Evolutionary conservation across 495 filamentous ascomycete species (phyloP).

Genomic region (Penicillium ochrochloron): DNA sequence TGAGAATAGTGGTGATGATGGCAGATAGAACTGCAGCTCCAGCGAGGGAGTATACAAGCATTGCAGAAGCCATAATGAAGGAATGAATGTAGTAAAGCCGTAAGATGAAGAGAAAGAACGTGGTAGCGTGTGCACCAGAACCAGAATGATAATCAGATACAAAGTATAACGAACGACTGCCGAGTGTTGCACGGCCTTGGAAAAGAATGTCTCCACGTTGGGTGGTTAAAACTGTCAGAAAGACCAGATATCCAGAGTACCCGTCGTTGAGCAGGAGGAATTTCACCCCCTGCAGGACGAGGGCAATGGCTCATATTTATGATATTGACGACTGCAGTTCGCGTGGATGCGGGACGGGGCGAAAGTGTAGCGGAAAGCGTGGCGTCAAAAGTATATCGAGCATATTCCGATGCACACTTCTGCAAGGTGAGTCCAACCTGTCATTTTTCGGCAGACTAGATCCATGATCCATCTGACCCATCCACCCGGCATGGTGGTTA

Average conservation of each 20-base stretch:
- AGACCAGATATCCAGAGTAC: not conserved
- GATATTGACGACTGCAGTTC: constrained; percentile 11
- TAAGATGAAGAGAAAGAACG: constrained; percentile 5
- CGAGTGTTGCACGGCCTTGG: not conserved
- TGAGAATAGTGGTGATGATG: constrained; percentile 38
- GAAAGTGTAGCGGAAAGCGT: constrained; percentile 22
- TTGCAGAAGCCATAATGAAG: constrained; percentile 24
- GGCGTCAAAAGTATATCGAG: constrained; percentile 29
- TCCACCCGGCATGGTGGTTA: constrained; percentile 31
- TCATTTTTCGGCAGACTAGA: constrained; percentile 11
- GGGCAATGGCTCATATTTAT: constrained; percentile 30
- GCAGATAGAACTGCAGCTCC: constrained; percentile 33
- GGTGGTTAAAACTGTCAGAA: not conserved
- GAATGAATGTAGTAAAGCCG: constrained; percentile 4
- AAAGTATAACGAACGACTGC: constrained; percentile 10
- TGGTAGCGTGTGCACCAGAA: constrained; percentile 5
- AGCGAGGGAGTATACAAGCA: constrained; percentile 33
- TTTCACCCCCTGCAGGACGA: constrained; percentile 11
- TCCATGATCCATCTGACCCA: constrained; percentile 31
- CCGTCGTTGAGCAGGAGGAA: not conserved
- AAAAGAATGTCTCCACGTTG: constrained; percentile 14
- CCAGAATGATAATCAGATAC: not conserved
- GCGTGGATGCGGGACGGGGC: constrained; percentile 31
- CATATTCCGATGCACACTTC: constrained; percentile 11
- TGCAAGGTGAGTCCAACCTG: constrained; percentile 11